phyloP scores from a whole-genome alignment of 2,329 filamentous ascomycete genomes.

The Alternaria angustiovoidea region DNA sequence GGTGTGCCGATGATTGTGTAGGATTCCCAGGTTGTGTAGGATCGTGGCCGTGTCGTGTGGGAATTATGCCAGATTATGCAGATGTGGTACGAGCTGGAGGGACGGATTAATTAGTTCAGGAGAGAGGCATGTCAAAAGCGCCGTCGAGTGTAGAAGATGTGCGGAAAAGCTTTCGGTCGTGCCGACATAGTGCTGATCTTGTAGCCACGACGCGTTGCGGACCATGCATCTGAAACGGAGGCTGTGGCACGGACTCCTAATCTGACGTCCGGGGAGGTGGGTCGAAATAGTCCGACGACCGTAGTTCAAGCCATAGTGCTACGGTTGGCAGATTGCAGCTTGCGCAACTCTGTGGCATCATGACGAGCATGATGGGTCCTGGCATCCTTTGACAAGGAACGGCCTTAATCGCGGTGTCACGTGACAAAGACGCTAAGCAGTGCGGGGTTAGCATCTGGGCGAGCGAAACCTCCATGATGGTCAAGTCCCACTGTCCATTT shows the following conservation, averaged over 20 bases:
- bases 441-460: background rate
- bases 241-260: slow-evolving; percentile 36
- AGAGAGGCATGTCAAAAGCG: background rate
- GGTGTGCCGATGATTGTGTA: background rate
- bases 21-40: background rate
- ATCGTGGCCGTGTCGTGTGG: background rate
- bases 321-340: background rate
- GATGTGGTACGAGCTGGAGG: background rate
- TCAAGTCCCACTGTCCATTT: background rate
- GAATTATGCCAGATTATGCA: slow-evolving; percentile 2
- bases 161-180: slow-evolving; percentile 9
- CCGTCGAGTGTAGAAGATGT: slow-evolving; percentile 11
- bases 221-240: slow-evolving; percentile 37
- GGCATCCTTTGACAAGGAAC: background rate
- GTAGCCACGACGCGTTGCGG: slow-evolving; percentile 29
- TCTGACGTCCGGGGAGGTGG: slow-evolving; percentile 7
- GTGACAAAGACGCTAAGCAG: background rate
- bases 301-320: background rate
- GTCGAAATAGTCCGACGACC: slow-evolving; percentile 4
- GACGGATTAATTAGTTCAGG: background rate
- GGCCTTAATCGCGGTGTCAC: slow-evolving; percentile 10
- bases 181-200: slow-evolving; percentile 29
- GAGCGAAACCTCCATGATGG: background rate
- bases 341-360: background rate
- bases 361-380: background rate